Evolutionary conservation across 1,284 basidiomycete genomes (phyloP).

Genomic region (Moesziomyces aphidis): DNA sequence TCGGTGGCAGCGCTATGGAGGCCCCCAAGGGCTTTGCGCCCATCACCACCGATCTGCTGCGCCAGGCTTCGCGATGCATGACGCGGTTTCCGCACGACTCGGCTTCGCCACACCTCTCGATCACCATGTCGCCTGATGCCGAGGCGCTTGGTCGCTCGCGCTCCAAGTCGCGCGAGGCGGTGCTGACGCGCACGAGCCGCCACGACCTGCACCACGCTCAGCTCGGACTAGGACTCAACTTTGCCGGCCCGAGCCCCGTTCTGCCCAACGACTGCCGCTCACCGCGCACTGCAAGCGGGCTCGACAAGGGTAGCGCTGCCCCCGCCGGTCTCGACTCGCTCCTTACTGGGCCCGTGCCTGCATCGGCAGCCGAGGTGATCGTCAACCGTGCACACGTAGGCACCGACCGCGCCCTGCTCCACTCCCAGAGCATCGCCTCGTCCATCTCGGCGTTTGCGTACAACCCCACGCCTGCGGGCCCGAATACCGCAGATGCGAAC

Average conservation of each 20-base stretch:
- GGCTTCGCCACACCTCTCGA: slow-evolving; percentile 38
- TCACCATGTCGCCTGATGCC: slow-evolving; percentile 38
- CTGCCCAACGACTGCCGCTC: slow-evolving; percentile 42
- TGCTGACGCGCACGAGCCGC: slow-evolving; percentile 18
- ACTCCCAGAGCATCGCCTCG: slow-evolving; percentile 53
- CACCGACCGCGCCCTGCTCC: slow-evolving; percentile 7
- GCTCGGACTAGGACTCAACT: slow-evolving; percentile 15
- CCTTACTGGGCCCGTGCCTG: slow-evolving; percentile 6
- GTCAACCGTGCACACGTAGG: slow-evolving; percentile 27
- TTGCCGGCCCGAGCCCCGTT: slow-evolving; percentile 24
- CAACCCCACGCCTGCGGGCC: slow-evolving; percentile 46
- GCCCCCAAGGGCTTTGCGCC: slow-evolving; percentile 25
- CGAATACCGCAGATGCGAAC: background rate
- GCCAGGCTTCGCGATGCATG: slow-evolving; percentile 23
- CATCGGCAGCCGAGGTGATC: slow-evolving; percentile 11
- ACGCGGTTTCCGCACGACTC: slow-evolving; percentile 1
- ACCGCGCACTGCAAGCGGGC: slow-evolving; percentile 33
- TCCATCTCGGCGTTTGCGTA: slow-evolving; percentile 54
- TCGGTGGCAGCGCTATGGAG: background rate
- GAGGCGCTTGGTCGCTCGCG: slow-evolving; percentile 8
- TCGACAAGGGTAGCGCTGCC: slow-evolving; percentile 17
- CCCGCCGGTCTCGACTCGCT: slow-evolving; percentile 13
- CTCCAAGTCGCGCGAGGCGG: slow-evolving; percentile 21
- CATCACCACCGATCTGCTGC: slow-evolving; percentile 31
- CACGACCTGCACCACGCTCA: slow-evolving; percentile 4